Evolutionary conservation across 139 green algal species (phyloP).

Genomic region (Chlorella sp.): DNA sequence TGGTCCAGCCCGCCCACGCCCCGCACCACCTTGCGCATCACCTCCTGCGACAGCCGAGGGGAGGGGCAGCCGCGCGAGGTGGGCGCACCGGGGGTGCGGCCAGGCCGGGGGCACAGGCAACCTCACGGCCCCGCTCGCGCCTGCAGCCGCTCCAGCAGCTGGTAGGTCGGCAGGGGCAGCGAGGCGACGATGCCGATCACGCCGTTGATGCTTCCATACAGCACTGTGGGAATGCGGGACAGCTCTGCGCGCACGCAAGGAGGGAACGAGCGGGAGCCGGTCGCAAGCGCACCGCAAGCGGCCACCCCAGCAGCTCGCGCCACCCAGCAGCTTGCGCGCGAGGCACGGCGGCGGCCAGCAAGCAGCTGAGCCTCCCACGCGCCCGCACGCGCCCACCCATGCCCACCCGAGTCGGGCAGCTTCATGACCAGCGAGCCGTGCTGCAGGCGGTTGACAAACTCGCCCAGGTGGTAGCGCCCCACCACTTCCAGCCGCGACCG

Average conservation of each 20-base stretch:
- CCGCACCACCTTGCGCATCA: constrained; percentile 67
- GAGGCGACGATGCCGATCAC: constrained; percentile 89
- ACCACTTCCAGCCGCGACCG: constrained; percentile 43
- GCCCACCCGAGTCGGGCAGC: constrained; percentile 72
- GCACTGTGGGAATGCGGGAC: constrained; percentile 69
- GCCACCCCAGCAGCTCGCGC: no score
- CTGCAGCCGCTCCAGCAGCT: constrained; percentile 78
- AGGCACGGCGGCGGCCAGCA: no score
- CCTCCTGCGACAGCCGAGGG: no score
- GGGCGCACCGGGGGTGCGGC: no score
- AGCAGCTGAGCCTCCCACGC: no score
- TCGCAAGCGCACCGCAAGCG: no score
- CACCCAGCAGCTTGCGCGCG: no score
- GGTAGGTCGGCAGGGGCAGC: constrained; percentile 72
- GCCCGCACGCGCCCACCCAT: no score
- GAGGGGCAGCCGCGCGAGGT: no score
- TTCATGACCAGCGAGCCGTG: constrained; percentile 95
- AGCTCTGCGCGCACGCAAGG: constrained; percentile 48
- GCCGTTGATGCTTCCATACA: constrained; percentile 92
- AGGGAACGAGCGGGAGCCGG: no score
- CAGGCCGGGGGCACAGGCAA: no score
- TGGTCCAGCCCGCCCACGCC: constrained; percentile 91
- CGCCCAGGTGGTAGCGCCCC: constrained; percentile 90
- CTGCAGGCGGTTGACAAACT: constrained; percentile 92
- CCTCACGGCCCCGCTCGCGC: no score